Base-by-base conservation (phyloP, 1,284 basidiomycete genomes). In the Phylloporus gajari region DNA sequence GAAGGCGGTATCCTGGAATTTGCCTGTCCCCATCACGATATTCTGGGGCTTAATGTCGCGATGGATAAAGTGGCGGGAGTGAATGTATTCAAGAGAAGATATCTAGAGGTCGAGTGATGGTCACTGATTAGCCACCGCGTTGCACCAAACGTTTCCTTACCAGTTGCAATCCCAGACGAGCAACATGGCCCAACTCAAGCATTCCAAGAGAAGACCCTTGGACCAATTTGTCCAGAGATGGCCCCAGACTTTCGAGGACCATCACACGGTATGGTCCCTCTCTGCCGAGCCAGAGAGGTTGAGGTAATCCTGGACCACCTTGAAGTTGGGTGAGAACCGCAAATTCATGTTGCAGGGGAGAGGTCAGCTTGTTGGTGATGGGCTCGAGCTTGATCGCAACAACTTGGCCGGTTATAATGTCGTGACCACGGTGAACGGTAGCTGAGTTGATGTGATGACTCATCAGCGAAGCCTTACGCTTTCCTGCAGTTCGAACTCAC, bases 341-440 rank as follows among this genome's bases (percentile, higher is more conserved):
- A 82, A 99, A 99, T 85, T 99, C 97, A 80, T 99, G 94, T 86
- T 99, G 44, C 13, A 46, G 44, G 98, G 27, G 97, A 97, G 82
- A 99, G 97, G 86, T 99, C 99, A 77, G 97, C 97, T 86, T 99
- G 23, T 46, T 23, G 2, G 21, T 99, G 86, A 99, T 96, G 1
- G 97, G 98, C 86, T 99, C 98, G 78, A 99, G 94, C 88, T 99
- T 99, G 91, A 99, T 99, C 81, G 97, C 98, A 72, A 99, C 97
- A 84, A 99, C 97, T 84, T 99, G 97, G 67, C 97, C 97, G 25
- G 97, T 98, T 83, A 99, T 99, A 87, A 99, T 99, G 90, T 99
- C 99, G 19, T 46, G 46, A 13, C 46, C 46, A 46, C 3, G 13
- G 46, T 46, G 46, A 46, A 23, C 46, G 21, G 46, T 46, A 13